Percentiles rank a stretch among this genome's conserved stretches.
phyloP scores from a whole-genome alignment of 352 stramenopile genomes.

The Globisporangium solare region DNA sequence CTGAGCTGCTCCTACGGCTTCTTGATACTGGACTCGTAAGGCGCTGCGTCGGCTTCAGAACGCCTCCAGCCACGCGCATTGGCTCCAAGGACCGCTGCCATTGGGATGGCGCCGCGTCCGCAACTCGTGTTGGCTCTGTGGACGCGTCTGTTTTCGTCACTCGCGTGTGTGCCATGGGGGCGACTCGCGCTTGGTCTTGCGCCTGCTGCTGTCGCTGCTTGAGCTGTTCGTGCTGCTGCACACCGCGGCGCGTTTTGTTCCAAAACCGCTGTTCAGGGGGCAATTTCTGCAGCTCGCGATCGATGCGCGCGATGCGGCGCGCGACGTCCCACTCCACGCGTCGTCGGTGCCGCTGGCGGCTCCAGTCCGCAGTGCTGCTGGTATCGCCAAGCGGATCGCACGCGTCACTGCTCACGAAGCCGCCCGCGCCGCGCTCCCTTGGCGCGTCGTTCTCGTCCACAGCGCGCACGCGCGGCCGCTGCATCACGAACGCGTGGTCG shows the following conservation, averaged over 20 bases:
- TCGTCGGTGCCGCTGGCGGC: constrained; percentile 25
- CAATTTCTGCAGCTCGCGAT: constrained; percentile 48
- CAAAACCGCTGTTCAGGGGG: constrained; percentile 49
- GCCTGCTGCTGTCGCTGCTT: neutral
- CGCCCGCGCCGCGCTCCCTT: too few species aligned
- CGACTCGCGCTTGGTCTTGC: too few species aligned
- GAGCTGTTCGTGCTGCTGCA: constrained; percentile 19
- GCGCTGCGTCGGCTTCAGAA: too few species aligned
- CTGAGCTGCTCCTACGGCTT: too few species aligned
- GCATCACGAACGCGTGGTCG: constrained; percentile 41
- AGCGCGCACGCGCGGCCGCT: neutral
- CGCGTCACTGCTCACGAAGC: too few species aligned
- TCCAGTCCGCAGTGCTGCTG: constrained; percentile 6
- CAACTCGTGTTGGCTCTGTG: too few species aligned
- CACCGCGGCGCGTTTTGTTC: constrained; percentile 24
- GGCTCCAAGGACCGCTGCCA: too few species aligned
- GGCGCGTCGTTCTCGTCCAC: too few species aligned
- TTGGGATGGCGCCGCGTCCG: too few species aligned
- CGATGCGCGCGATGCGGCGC: constrained; percentile 60
- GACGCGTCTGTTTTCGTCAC: neutral
- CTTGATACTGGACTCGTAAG: too few species aligned
- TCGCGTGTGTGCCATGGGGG: neutral
- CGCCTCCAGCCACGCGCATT: too few species aligned
- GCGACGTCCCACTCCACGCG: constrained; percentile 70
- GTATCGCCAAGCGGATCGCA: too few species aligned